Evolutionary conservation across 345 rosid species (phyloP), one percentile per base, ranked within the genome.

Genomic region (Eucalyptus pauciflora): DNA sequence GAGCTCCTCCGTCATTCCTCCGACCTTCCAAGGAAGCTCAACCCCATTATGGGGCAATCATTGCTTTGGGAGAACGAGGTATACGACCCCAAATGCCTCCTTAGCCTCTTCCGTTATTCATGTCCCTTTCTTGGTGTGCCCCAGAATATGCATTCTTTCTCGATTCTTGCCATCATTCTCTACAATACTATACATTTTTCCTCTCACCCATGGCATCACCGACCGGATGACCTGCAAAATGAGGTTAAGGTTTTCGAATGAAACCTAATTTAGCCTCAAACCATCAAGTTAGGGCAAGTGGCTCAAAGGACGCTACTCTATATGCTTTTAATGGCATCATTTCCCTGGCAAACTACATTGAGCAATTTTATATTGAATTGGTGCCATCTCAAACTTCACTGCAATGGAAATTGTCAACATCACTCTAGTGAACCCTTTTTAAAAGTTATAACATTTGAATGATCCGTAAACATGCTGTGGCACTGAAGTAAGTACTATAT

Each of bases 51-150:
- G 13, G 95, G 96, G 90, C 94, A 92, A 56, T 95, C 95, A 4
- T 92, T 96, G 90, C 83, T 97, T 83, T 91, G 90, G 67, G 88
- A 93, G 29, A 92, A 87, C 90, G 91, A 87, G 85, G 94, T 89
- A 51, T 88, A 69, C 87, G 95, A 96, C 76, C 97, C 97, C 4
- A 62, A 50, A 45, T 94, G 87, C 90, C 95, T 97, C 15, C 80
- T 94, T n/a, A 87, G 90, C 87, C 95, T 97, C 94, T 96, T 96
- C 91, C 89, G 90, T 48, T 96, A 95, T 97, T 91, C 93, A 86
- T 90, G 87, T 69, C 88, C 92, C 69, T 89, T 87, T 51, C 52
- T 91, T 87, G 92, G 93, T 5, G 81, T 86, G 54, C 91, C 93
- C 67, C 95, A 88, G 69, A 94, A 92, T 50, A 88, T 94, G 80